Percentiles rank a stretch among this genome's conserved stretches.
These are phyloP conservation scores for Macrophomina tecta DNA, from an alignment of 2,329 filamentous ascomycete species.

Conservation along the genomic window DNA sequence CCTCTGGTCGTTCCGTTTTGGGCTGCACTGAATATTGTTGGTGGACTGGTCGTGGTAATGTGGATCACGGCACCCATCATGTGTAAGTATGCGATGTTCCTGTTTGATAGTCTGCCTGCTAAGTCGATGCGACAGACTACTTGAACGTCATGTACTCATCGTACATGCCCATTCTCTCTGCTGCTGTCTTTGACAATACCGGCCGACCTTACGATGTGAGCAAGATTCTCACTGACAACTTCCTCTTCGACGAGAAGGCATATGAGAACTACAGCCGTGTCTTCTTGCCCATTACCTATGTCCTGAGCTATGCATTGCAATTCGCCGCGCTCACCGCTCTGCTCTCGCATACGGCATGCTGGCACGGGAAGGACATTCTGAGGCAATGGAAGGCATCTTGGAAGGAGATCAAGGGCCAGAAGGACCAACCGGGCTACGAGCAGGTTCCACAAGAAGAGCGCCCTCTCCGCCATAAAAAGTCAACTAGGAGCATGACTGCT, in stretches of 20 bases:
- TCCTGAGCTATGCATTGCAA: constrained; percentile 83
- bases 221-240: constrained; percentile 77
- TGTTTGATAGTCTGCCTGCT: constrained; percentile 25
- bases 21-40: constrained; percentile 84
- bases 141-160: constrained; percentile 78
- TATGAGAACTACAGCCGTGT: constrained; percentile 84
- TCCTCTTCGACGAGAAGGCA: constrained; percentile 76
- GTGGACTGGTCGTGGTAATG: constrained; percentile 80
- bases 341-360: constrained; percentile 80
- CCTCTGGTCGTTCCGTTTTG: constrained; percentile 84
- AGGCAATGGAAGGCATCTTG: constrained; percentile 75
- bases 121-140: constrained; percentile 60
- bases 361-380: constrained; percentile 85
- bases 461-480: constrained; percentile 11
- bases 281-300: constrained; percentile 85
- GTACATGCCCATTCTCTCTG: constrained; percentile 85
- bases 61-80: constrained; percentile 81
- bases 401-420: constrained; percentile 60
- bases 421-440: constrained; percentile 39
- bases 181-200: constrained; percentile 84
- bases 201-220: constrained; percentile 81
- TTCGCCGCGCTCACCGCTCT: constrained; percentile 82
- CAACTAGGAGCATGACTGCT: constrained; percentile 38
- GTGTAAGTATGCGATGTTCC: constrained; percentile 50
- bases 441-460: constrained; percentile 47